phyloP scores from a whole-genome alignment of 495 filamentous ascomycete genomes.

The Penicillium parvum region DNA sequence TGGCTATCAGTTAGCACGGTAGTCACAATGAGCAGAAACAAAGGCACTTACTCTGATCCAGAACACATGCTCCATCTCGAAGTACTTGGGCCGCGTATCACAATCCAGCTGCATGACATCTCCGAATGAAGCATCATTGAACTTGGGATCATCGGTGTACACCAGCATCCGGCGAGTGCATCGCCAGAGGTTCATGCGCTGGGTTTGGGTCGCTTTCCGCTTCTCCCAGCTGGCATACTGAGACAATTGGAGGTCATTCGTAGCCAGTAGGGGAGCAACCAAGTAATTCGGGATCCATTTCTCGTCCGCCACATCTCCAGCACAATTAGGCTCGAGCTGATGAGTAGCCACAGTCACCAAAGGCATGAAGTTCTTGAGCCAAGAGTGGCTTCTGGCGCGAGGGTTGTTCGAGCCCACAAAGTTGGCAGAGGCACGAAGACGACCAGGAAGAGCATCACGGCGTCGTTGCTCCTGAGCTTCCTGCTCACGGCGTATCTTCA shows the following conservation, averaged over 20 bases:
- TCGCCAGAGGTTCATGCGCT: conserved; percentile 51
- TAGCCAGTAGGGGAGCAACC: conserved; percentile 67
- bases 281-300: conserved; percentile 76
- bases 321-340: conserved; percentile 44
- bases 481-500: conserved; percentile 45
- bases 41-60: conserved; percentile 63
- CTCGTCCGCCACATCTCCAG: conserved; percentile 46
- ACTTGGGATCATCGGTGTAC: conserved; percentile 39
- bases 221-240: conserved; percentile 70
- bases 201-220: conserved; percentile 41
- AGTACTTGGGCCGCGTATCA: conserved; percentile 50
- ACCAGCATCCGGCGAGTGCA: conserved; percentile 49
- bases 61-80: conserved; percentile 60
- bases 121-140: conserved; percentile 34
- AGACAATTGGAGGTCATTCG: conserved; percentile 68
- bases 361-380: conserved; percentile 49
- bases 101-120: conserved; percentile 43
- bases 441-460: conserved; percentile 52
- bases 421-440: conserved; percentile 46
- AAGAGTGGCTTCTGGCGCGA: conserved; percentile 39
- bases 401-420: conserved; percentile 46
- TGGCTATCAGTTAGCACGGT: conserved; percentile 29
- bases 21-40: background rate
- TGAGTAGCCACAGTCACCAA: conserved; percentile 46
- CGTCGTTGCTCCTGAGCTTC: conserved; percentile 54